Evolutionary conservation across 179 eudicot species (phyloP).

Genomic region (Silene noctiflora): DNA sequence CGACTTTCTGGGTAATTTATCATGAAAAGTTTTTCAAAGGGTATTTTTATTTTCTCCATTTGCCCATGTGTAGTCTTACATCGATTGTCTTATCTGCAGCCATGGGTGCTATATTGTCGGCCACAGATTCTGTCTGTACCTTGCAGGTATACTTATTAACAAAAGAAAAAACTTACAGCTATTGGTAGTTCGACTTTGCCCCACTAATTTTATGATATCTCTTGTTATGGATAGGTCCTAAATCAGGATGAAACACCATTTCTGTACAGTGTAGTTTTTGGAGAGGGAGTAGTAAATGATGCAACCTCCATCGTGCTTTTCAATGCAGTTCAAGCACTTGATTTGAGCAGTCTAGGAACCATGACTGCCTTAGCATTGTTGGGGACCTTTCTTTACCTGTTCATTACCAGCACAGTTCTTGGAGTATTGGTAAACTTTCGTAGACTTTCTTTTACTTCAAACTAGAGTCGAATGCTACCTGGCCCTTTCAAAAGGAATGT

Average conservation of each 20-base stretch:
- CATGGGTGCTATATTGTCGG: constrained; percentile 92
- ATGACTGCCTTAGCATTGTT: constrained; percentile 53
- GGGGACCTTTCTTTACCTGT: constrained; percentile 77
- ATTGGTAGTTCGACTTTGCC: constrained; percentile 14
- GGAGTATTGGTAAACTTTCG: constrained; percentile 59
- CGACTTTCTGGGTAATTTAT: constrained; percentile 53
- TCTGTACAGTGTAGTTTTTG: constrained; percentile 80
- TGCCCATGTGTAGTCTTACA: neutral
- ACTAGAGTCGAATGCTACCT: neutral
- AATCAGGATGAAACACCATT: constrained; percentile 93
- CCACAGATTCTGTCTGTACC: constrained; percentile 97
- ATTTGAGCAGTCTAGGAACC: constrained; percentile 49
- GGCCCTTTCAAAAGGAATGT: neutral
- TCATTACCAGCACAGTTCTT: constrained; percentile 70
- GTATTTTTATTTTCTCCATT: constrained; percentile 1
- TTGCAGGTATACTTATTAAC: constrained; percentile 60
- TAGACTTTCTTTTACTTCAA: constrained; percentile 10
- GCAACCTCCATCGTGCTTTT: constrained; percentile 95
- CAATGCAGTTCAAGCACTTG: constrained; percentile 83
- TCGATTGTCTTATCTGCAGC: constrained; percentile 44
- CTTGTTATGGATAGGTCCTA: constrained; percentile 61
- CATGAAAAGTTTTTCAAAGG: neutral
- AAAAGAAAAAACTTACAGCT: neutral
- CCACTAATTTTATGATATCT: constrained; percentile 16
- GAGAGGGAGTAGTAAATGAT: constrained; percentile 96